Conservation (phyloP, 2,329 filamentous ascomycete species). For the Colletotrichum scovillei region DNA sequence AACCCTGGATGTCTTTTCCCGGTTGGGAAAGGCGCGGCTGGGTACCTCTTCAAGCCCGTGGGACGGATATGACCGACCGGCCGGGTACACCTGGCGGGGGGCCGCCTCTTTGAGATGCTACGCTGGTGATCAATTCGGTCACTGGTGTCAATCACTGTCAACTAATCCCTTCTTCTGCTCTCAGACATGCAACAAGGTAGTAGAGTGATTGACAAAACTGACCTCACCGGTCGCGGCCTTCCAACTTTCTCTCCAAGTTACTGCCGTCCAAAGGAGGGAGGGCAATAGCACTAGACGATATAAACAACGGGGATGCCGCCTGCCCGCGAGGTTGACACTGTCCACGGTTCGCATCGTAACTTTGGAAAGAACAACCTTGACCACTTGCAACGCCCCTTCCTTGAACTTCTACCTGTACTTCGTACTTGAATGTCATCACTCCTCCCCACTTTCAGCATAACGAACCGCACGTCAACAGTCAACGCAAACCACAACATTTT, state of each 20-base stretch:
- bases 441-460: conserved; percentile 22
- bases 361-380: background rate
- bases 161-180: too few relatives aligned
- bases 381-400: background rate
- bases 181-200: background rate
- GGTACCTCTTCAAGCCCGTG: background rate
- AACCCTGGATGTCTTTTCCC: background rate
- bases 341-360: background rate
- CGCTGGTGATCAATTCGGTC: background rate
- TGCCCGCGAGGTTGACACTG: background rate
- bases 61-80: conserved; percentile 27
- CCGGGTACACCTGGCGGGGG: conserved; percentile 25
- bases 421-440: conserved; percentile 13
- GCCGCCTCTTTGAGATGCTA: background rate
- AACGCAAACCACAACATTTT: background rate
- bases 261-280: too few relatives aligned
- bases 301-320: conserved; percentile 26
- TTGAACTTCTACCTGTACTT: background rate
- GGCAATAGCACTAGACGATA: conserved; percentile 12
- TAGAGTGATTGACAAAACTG: background rate
- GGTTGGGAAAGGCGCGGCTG: background rate
- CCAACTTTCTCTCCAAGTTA: too few relatives aligned
- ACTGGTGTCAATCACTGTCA: background rate
- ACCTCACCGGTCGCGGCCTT: background rate
- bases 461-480: conserved; percentile 20